phyloP scores from a whole-genome alignment of 2,329 filamentous ascomycete genomes.

The Penicillium sp. region DNA sequence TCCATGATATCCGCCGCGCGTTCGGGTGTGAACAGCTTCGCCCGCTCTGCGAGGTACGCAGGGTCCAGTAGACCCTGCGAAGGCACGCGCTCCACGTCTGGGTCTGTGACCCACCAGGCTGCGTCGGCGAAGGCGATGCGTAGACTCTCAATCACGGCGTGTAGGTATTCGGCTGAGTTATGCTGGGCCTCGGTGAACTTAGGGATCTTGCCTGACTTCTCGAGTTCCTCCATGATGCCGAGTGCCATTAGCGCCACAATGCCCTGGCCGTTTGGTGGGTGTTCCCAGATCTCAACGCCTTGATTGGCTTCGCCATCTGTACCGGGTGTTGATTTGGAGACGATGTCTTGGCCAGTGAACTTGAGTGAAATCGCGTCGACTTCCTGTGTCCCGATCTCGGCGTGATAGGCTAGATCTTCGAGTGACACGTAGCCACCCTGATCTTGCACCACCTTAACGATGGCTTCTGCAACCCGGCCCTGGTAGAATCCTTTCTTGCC shows the following conservation, averaged over 20 bases:
- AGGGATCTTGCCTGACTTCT: conserved; percentile 70
- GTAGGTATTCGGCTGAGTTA: conserved; percentile 77
- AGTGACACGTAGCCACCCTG: conserved; percentile 75
- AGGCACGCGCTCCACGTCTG: conserved; percentile 63
- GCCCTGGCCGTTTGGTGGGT: conserved; percentile 93
- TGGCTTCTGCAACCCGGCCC: conserved; percentile 74
- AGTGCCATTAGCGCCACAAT: conserved; percentile 93
- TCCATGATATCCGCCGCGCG: conserved; percentile 53
- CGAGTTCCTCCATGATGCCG: conserved; percentile 84
- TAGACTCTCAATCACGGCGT: conserved; percentile 82
- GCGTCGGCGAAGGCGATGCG: conserved; percentile 88
- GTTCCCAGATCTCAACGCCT: conserved; percentile 84
- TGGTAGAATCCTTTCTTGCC: conserved; percentile 91
- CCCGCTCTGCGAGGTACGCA: conserved; percentile 71
- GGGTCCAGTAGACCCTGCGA: conserved; percentile 65
- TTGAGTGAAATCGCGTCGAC: conserved; percentile 80
- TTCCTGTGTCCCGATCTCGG: conserved; percentile 69
- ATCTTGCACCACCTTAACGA: conserved; percentile 73
- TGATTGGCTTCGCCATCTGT: conserved; percentile 36
- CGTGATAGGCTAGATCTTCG: conserved; percentile 76
- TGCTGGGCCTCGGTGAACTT: conserved; percentile 66
- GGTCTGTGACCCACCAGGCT: conserved; percentile 86
- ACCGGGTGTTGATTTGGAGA: conserved; percentile 18
- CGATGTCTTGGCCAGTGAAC: conserved; percentile 60
- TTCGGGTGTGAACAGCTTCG: conserved; percentile 58